phyloP scores from a whole-genome alignment of 2,329 filamentous ascomycete species.

The Metarhizium brunneum region DNA sequence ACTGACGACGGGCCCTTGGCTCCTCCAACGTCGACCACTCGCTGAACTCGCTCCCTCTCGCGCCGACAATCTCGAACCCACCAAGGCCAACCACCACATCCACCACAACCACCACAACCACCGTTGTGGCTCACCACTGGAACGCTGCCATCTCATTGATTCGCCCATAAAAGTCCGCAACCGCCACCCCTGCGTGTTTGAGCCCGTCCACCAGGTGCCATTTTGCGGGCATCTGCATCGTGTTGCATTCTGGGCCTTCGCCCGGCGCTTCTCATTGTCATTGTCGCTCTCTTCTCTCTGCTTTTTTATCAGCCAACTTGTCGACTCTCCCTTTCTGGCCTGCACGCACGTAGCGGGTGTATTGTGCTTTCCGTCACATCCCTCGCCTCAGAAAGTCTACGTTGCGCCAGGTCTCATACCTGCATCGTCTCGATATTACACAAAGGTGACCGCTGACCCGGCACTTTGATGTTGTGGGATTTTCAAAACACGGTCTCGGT shows the following conservation, averaged over 20 bases:
- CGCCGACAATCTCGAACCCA: constrained; percentile 1
- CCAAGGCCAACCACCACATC: neutral
- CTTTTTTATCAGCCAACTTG: neutral
- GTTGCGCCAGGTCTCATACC: neutral
- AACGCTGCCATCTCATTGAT: constrained; percentile 4
- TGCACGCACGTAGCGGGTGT: neutral
- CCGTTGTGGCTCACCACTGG: constrained; percentile 3
- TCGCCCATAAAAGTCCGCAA: constrained; percentile 3
- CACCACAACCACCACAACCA: neutral
- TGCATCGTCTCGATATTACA: neutral
- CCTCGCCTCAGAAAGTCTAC: neutral
- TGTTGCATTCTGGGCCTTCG: constrained; percentile 5
- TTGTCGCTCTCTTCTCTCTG: neutral
- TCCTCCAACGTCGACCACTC: neutral
- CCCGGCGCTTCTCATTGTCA: constrained; percentile 1
- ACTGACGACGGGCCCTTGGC: constrained; percentile 1
- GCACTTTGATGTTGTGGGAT: neutral
- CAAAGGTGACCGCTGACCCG: neutral
- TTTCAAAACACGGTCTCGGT: neutral
- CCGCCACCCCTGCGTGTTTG: constrained; percentile 7
- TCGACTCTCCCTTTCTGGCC: neutral
- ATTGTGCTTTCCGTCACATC: neutral
- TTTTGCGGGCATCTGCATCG: constrained; percentile 7
- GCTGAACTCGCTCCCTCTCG: constrained; percentile 2
- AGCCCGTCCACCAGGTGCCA: neutral